Base-by-base conservation (phyloP, 345 rosid species). In the Eucalyptus decipiens region DNA sequence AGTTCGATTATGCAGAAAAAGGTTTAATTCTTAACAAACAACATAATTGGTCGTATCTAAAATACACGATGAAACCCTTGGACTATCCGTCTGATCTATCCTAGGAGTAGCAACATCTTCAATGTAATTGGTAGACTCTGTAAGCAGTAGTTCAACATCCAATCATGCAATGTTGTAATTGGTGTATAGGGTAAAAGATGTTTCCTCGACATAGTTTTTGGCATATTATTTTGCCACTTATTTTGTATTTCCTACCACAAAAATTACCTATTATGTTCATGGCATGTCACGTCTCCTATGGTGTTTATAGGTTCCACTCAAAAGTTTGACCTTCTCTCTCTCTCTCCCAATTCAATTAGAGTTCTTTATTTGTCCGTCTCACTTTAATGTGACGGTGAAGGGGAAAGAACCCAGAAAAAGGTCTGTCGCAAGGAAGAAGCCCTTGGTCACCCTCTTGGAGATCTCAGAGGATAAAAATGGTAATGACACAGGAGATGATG, bases 341-440 rank as follows among this genome's bases (percentile, higher is more conserved):
- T 60, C 67, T 58, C n/a, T 24, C 65, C 11, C 32, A 30, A 62
- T 62, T 13, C 9, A 62, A 30, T 30, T 62, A 8, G 5, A 62
- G 69, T 62, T 62, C 69, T 30, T 6, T 62, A 30, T 62, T 62
- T 30, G 65, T 28, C 8, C 15, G 18, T 12, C 32, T 62, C 34
- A 30, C 34, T 62, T 30, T 62, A 62, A 28, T 30, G 34, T 62
- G 17, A 50, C 95, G 81, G 91, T 89, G 21, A 91, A 81, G 65
- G 93, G 85, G 89, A 90, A 92, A 91, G 91, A 42, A 88, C 92
- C 93, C 16, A 90, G 40, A 86, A 94, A 91, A 89, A 92, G 93
- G 89, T 92, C 90, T 49, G 94, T 89, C 17, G 94, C 92, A 8
- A 69, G 80, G 91, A 95, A 93, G 92, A 94, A 94, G 91, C 47